These are phyloP conservation scores for Globisporangium spinosum DNA, from an alignment of 352 stramenopile species.

Conservation along the genomic window DNA sequence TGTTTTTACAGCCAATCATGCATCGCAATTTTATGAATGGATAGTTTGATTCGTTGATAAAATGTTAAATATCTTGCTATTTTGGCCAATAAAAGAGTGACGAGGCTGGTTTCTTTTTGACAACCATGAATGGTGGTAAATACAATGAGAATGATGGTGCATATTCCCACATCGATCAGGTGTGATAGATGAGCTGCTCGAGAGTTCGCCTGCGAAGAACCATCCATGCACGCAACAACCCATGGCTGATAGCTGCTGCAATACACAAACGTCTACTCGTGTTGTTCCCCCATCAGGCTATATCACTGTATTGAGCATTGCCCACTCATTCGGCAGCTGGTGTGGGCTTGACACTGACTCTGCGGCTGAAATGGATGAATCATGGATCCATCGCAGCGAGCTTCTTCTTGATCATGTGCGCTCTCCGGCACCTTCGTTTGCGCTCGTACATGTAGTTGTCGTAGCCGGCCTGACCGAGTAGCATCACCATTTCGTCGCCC, in stretches of 20 bases:
- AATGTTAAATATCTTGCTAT: neutral
- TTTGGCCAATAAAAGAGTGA: neutral
- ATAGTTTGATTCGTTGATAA: neutral
- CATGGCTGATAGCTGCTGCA: neutral
- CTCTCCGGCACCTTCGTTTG: neutral
- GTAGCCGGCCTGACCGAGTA: neutral
- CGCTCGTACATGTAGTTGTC: slow-evolving; percentile 9
- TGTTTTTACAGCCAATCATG: neutral
- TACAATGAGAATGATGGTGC: neutral
- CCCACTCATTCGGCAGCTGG: neutral
- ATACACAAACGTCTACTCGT: neutral
- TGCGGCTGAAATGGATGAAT: neutral
- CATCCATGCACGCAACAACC: neutral
- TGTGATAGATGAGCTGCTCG: too few relatives aligned
- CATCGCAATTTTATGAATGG: too few relatives aligned
- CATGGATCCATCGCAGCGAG: neutral
- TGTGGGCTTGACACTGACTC: neutral
- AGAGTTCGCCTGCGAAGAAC: too few relatives aligned
- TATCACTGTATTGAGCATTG: neutral
- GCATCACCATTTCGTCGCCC: slow-evolving; percentile 2
- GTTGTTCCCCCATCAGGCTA: neutral
- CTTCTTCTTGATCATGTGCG: neutral
- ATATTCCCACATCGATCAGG: neutral
- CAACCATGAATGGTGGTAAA: slow-evolving; percentile 5
- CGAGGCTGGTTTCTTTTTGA: neutral